phyloP scores from a whole-genome alignment of 2,329 filamentous ascomycete genomes.

The Microdochium nivale region DNA sequence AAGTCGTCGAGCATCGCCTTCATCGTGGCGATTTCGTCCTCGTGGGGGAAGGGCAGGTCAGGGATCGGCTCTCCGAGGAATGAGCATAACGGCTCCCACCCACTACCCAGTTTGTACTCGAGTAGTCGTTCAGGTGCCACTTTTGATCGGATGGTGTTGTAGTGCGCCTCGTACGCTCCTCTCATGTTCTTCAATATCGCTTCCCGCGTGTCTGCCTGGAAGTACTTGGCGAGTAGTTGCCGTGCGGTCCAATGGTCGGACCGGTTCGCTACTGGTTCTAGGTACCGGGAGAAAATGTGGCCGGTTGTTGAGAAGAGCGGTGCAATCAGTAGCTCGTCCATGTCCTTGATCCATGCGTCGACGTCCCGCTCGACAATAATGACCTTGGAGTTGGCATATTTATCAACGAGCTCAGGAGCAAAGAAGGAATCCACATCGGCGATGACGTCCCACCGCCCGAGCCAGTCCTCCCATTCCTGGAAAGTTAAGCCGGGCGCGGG shows the following conservation, averaged over 20 bases:
- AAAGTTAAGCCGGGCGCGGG: not conserved
- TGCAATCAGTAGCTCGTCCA: conserved; percentile 10
- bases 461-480: conserved; percentile 7
- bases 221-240: conserved; percentile 4
- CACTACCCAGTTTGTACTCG: conserved; percentile 11
- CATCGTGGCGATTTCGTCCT: conserved; percentile 4
- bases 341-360: conserved; percentile 12
- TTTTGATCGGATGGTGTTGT: conserved; percentile 5
- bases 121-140: conserved; percentile 8
- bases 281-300: conserved; percentile 4
- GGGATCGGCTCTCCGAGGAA: conserved; percentile 12
- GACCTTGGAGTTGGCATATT: conserved; percentile 12
- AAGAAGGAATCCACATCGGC: conserved; percentile 11
- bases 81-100: conserved; percentile 15
- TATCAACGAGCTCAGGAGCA: conserved; percentile 7
- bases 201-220: not conserved
- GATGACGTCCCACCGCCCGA: conserved; percentile 8
- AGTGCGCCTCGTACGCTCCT: conserved; percentile 9
- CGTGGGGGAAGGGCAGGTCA: conserved; percentile 4
- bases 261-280: conserved; percentile 15
- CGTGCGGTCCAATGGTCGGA: conserved; percentile 7
- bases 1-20: not conserved
- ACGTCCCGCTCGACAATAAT: conserved; percentile 13
- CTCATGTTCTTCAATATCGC: conserved; percentile 1
- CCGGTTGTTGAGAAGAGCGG: conserved; percentile 8